Base-by-base conservation (phyloP, 345 rosid species). In the Melaleuca quinquenervia region DNA sequence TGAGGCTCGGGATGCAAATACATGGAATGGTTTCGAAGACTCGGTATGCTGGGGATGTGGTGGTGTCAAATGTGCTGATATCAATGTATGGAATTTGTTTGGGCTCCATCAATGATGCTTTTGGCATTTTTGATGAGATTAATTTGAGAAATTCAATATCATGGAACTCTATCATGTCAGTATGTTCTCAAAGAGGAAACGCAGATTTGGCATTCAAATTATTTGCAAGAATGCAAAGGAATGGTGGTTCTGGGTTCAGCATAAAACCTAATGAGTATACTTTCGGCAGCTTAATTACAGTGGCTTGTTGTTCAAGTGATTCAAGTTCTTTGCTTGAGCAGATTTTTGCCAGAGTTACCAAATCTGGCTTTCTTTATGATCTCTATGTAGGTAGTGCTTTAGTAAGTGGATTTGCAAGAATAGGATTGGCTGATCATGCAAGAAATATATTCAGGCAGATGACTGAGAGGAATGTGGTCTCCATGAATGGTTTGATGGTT, bases 301-400 rank as follows among this genome's bases (percentile, higher is more conserved):
- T 90, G 62, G 94, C 98, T 80, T 89, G 91, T 90, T 92, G 95
- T 89, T 89, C 89, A 29, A 32, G 82, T 86, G 91, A 89, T 85
- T 92, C 90, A 44, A 91, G 94, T 85, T 87, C 90, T 86, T 93
- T 95, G 94, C 92, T 96, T 45, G 87, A 92, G 87, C 98, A 95
- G 96, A 84, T 96, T 90, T 93, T 95, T 74, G 58, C 94, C 54
- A 90, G 85, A 58, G 90, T 94, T 82, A 87, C 89, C 60, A 95
- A 96, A 87, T 93, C 92, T 83, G 99, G 98, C 84, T 91, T 92
- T 50, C 84, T 95, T 26, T 88, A 91, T 26, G 97, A 96, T 92
- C 89, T 96, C 45, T 95, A 93, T 82, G 97, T 96, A 74, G 99
- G 99, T 21, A 96, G 99, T 86, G 98, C 97, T 83, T 85, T 96